Conservation (phyloP, 345 rosid species). For the Camelina laxa region DNA sequence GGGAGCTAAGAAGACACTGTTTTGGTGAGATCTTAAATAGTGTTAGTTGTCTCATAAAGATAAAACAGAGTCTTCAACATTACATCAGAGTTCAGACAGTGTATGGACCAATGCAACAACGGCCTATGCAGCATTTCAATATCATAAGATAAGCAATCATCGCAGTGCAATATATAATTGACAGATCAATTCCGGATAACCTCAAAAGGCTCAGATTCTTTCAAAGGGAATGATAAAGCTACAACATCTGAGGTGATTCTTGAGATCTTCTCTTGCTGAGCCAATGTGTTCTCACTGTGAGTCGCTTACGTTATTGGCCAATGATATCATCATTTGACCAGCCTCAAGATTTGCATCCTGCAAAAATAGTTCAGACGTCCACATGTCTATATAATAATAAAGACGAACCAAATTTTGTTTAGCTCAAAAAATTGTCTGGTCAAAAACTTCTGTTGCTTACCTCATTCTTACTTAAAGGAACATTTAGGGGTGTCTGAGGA, state of each 20-base stretch:
- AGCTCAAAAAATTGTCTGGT: background rate
- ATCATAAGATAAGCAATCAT: conserved; percentile 23
- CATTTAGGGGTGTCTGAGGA: conserved; percentile 49
- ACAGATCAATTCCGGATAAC: conserved; percentile 27
- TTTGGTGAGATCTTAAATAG: conserved; percentile 19
- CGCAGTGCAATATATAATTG: conserved; percentile 8
- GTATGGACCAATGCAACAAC: conserved; percentile 31
- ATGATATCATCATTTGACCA: conserved; percentile 41
- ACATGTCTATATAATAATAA: background rate
- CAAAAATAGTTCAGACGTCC: conserved; percentile 15
- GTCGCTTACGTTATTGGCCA: conserved; percentile 40
- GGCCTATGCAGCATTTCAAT: conserved; percentile 14
- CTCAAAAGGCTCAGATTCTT: conserved; percentile 28
- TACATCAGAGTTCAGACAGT: conserved; percentile 16
- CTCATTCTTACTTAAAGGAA: conserved; percentile 48
- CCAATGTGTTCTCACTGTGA: conserved; percentile 39
- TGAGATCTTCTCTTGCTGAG: conserved; percentile 29
- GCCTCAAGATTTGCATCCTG: conserved; percentile 55
- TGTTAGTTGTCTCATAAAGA: conserved; percentile 9
- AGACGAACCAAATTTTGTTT: background rate
- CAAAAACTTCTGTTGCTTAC: conserved; percentile 39
- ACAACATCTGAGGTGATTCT: conserved; percentile 7
- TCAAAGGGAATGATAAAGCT: conserved; percentile 17
- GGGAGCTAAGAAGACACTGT: background rate
- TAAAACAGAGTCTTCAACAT: conserved; percentile 4